These are phyloP conservation scores for Chrysosporium keratinophilum DNA, from an alignment of 2,329 filamentous ascomycete genomes.

Conservation along the genomic window DNA sequence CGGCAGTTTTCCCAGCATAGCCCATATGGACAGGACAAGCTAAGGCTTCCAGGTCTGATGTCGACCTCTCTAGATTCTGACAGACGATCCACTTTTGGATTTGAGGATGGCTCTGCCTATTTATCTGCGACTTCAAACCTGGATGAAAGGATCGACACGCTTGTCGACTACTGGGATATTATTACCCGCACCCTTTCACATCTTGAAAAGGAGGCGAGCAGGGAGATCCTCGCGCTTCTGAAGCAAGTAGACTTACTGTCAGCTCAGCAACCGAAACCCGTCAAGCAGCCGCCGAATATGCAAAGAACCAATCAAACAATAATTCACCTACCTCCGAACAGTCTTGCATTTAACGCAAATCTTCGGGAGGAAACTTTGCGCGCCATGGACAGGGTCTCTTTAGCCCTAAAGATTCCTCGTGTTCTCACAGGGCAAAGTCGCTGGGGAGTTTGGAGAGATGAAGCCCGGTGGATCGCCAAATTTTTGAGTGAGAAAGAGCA, in stretches of 20 bases:
- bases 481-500: slow-evolving; percentile 47
- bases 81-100: slow-evolving; percentile 29
- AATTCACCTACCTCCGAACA: slow-evolving; percentile 42
- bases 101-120: slow-evolving; percentile 35
- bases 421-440: slow-evolving; percentile 49
- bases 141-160: slow-evolving; percentile 46
- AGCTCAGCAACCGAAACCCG: slow-evolving; percentile 34
- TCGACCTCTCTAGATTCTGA: slow-evolving; percentile 36
- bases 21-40: slow-evolving; percentile 23
- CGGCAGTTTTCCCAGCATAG: slow-evolving; percentile 31
- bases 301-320: slow-evolving; percentile 40
- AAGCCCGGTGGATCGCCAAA: slow-evolving; percentile 48
- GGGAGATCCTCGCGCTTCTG: slow-evolving; percentile 43
- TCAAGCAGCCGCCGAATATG: slow-evolving; percentile 39
- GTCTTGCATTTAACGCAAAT: slow-evolving; percentile 35
- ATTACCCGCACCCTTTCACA: slow-evolving; percentile 47
- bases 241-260: slow-evolving; percentile 38
- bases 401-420: slow-evolving; percentile 46
- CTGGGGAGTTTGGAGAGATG: slow-evolving; percentile 52
- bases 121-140: slow-evolving; percentile 40
- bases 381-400: slow-evolving; percentile 42
- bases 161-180: slow-evolving; percentile 51
- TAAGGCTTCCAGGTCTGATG: slow-evolving; percentile 22
- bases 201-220: slow-evolving; percentile 43
- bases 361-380: slow-evolving; percentile 40